These are phyloP conservation scores for Linnemannia elongata DNA, from an alignment of 192 early-diverging fungal species.

Conservation along the genomic window DNA sequence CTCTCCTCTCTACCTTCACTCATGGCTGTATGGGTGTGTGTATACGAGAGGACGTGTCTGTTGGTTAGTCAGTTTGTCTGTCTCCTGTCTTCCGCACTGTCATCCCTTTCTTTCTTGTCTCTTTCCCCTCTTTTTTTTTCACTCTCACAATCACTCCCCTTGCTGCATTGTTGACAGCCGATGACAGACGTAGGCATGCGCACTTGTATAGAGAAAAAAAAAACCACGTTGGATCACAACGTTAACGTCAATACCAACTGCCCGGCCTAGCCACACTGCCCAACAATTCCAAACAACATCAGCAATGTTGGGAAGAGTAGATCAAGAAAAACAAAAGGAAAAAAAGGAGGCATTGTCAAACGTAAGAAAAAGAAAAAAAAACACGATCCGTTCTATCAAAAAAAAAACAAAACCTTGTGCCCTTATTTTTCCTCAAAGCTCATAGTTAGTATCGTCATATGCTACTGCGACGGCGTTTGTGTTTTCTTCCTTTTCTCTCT, in stretches of 20 bases:
- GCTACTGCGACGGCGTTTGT: background rate
- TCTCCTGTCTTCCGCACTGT: slow-evolving; percentile 1
- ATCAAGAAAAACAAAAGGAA: background rate
- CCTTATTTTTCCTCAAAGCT: background rate
- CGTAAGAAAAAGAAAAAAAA: too few species aligned
- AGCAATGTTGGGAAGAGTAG: background rate
- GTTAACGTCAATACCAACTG: background rate
- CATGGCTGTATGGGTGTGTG: too few species aligned
- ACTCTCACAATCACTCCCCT: background rate
- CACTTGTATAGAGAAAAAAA: too few species aligned
- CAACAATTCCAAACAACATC: background rate
- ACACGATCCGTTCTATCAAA: background rate
- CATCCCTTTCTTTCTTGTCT: slow-evolving; percentile 4
- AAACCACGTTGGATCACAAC: background rate
- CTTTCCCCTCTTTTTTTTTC: background rate
- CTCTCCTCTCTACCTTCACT: background rate
- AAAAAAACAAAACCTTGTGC: background rate
- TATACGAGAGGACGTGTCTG: too few species aligned
- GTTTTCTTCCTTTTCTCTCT: background rate
- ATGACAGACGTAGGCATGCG: background rate
- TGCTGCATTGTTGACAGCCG: background rate
- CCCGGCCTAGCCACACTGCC: background rate
- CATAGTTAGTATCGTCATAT: background rate
- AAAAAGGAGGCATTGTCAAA: too few species aligned
- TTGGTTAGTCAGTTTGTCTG: background rate